These are phyloP conservation scores for Acacia confusa DNA, from an alignment of 306 rosid genomes.

Conservation along the genomic window DNA sequence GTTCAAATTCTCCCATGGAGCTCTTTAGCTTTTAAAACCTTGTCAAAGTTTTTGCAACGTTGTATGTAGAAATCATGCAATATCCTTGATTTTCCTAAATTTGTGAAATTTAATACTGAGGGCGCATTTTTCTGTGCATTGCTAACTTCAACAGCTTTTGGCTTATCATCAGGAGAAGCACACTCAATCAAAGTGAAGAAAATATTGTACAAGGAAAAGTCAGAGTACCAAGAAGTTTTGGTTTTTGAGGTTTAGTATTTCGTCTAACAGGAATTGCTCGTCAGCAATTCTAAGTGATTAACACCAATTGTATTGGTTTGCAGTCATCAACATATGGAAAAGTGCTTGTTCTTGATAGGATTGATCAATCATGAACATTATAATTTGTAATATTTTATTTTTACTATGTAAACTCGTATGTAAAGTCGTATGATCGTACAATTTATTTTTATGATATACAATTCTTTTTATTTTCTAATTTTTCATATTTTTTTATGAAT, in stretches of 20 bases:
- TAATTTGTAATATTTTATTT: too few relatives aligned
- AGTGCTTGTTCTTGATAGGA: slow-evolving; percentile 97
- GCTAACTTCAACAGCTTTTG: slow-evolving; percentile 18
- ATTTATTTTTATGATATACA: too few relatives aligned
- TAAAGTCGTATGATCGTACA: too few relatives aligned
- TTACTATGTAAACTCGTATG: too few relatives aligned
- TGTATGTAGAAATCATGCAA: neutral
- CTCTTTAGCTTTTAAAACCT: too few relatives aligned
- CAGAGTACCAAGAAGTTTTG: too few relatives aligned
- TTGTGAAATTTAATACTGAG: neutral
- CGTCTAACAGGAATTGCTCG: slow-evolving; percentile 26
- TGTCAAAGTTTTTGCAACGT: too few relatives aligned
- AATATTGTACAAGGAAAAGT: too few relatives aligned
- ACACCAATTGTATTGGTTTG: slow-evolving; percentile 22
- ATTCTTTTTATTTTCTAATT: too few relatives aligned
- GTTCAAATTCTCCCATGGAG: neutral
- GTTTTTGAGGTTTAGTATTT: slow-evolving; percentile 78
- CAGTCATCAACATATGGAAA: slow-evolving; percentile 87
- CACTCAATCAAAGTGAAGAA: too few relatives aligned
- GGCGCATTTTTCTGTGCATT: slow-evolving; percentile 7
- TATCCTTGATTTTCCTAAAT: neutral
- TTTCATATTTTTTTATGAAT: too few relatives aligned
- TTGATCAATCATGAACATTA: too few relatives aligned
- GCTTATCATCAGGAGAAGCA: slow-evolving; percentile 48
- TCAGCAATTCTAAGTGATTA: slow-evolving; percentile 18